Conservation (phyloP, 1,139 yeast species). For the Sugiyamaella neomexicana region DNA sequence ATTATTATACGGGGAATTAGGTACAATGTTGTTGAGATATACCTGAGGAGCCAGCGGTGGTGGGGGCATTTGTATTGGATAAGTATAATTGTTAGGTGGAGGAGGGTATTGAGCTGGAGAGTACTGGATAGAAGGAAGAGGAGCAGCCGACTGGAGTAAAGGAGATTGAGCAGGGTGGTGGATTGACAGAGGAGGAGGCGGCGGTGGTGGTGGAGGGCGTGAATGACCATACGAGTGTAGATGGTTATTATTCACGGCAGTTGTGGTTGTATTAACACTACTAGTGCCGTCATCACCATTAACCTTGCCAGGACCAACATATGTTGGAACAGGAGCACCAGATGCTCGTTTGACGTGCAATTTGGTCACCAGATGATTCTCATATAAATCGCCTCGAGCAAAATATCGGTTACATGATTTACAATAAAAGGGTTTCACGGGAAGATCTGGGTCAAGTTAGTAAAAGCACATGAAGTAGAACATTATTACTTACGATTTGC, state of each 20-base stretch:
- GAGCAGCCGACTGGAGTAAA: background rate
- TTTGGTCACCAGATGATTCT: slow-evolving; percentile 39
- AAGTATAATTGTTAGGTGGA: background rate
- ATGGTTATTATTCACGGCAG: background rate
- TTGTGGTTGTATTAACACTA: background rate
- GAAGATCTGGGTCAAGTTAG: slow-evolving; percentile 27
- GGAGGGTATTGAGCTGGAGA: background rate
- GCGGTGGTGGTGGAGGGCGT: background rate
- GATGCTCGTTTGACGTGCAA: slow-evolving; percentile 35
- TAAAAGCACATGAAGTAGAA: background rate
- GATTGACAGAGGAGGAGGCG: background rate
- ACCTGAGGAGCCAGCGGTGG: slow-evolving; percentile 2
- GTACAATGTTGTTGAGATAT: background rate
- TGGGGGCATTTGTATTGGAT: slow-evolving; percentile 13
- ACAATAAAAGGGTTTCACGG: slow-evolving; percentile 39
- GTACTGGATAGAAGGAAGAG: background rate
- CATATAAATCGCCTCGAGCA: slow-evolving; percentile 40
- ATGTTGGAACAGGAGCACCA: slow-evolving; percentile 14
- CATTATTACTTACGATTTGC: slow-evolving; percentile 36
- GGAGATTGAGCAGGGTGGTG: background rate
- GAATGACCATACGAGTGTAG: background rate
- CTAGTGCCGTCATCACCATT: background rate
- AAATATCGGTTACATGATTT: slow-evolving; percentile 39
- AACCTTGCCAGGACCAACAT: slow-evolving; percentile 5
- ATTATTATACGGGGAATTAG: background rate